Evolutionary conservation across 2,329 filamentous ascomycete genomes (phyloP), one percentile per base, ranked within the genome.

Genomic region (Colletotrichum eremochloae): DNA sequence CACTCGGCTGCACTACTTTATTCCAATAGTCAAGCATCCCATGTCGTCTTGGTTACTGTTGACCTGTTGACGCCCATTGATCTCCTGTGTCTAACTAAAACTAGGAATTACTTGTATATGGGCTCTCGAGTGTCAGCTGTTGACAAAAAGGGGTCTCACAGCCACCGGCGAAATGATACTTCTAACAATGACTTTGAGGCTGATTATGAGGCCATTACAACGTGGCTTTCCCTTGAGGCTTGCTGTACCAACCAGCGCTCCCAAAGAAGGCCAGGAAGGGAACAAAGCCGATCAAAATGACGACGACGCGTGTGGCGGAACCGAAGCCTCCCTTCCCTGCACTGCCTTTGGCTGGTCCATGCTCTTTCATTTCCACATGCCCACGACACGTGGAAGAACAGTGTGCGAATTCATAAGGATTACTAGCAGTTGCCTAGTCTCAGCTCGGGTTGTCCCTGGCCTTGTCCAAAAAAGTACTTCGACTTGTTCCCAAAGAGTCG

Each of bases 341-440:
- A 65, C 66, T 40, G 67, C 67, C 66, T 40, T 60, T 50, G 40
- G 52, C 67, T 72, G 67, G 70, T 40, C 67, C 53, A 70, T 72
- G 70, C 67, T 72, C 55, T 69, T 29, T 66, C 64, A 71, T 68
- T 63, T 72, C 67, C 70, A 67, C 70, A 72, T 72, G 60, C 67
- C 40, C n/a, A 42, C 53, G 56, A 72, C 70, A 72, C 70, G 70
- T 72, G 70, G 69, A 50, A 65, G 29, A 42, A 62, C 48, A 71
- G 67, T 67, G 56, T 65, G 53, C 70, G 60, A 66, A 64, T 70
- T 71, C 67, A 72, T 72, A 33, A 72, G 55, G 70, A 72, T 72
- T 67, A 40, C 66, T 63, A 52, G 68, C 42, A 71, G 57, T 20
- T 63, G 52, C 64, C 64, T 68, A 68, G 64, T 33, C 24, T 57